These are phyloP conservation scores for Melanopsichium pennsylvanicum DNA, from an alignment of 1,284 basidiomycete species.

Conservation along the genomic window DNA sequence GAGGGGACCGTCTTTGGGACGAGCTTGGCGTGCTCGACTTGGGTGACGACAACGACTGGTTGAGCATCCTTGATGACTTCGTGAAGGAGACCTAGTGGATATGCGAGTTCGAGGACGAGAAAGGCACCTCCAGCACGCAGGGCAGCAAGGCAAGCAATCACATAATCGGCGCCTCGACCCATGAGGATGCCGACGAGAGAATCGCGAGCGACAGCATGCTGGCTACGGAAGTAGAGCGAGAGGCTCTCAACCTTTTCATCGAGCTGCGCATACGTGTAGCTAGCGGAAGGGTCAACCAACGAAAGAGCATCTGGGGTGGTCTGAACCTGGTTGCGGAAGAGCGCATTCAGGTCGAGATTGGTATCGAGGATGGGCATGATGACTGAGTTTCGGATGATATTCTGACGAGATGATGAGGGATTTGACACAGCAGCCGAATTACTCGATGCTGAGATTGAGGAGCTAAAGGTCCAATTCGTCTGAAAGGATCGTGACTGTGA, in stretches of 20 bases:
- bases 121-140: conserved; percentile 64
- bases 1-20: conserved; percentile 34
- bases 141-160: conserved; percentile 61
- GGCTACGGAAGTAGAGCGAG: conserved; percentile 42
- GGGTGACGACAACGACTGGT: conserved; percentile 61
- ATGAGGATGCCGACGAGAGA: conserved; percentile 62
- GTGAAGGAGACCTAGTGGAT: conserved; percentile 55
- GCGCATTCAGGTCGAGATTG: conserved; percentile 42
- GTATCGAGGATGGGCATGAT: conserved; percentile 46
- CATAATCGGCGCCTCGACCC: conserved; percentile 60
- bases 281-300: conserved; percentile 32
- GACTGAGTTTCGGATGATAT: not conserved
- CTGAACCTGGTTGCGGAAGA: conserved; percentile 47
- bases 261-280: conserved; percentile 60
- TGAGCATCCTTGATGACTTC: conserved; percentile 63
- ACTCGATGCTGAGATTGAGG: too few species aligned
- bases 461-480: too few species aligned
- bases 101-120: conserved; percentile 65
- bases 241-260: conserved; percentile 49
- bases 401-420: not conserved
- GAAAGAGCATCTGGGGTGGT: conserved; percentile 45
- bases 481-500: not conserved
- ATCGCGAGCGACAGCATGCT: conserved; percentile 52
- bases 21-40: conserved; percentile 49
- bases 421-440: too few species aligned